phyloP scores from a whole-genome alignment of 169 alveolate genomes.

The Eimeria necatrix region DNA sequence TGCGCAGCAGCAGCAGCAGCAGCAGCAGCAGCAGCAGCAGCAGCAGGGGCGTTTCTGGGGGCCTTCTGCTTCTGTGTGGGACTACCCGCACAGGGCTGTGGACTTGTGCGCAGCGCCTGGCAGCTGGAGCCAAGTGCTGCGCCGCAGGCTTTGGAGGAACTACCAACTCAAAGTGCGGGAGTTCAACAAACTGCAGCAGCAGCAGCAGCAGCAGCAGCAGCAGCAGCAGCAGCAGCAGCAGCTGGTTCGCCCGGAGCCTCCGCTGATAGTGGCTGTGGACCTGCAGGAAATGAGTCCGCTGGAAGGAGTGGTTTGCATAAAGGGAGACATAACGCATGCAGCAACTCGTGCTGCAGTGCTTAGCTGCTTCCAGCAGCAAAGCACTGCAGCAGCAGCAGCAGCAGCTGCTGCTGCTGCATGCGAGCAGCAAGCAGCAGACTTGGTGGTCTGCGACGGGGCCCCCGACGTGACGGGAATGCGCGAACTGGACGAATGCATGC shows the following conservation, averaged over 20 bases:
- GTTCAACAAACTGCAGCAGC: constrained; percentile 44
- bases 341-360: constrained; percentile 82
- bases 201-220: constrained; percentile 74
- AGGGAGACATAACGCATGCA: constrained; percentile 97
- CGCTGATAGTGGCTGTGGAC: constrained; percentile 97
- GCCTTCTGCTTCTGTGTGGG: background rate
- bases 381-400: background rate
- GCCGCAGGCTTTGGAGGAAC: constrained; percentile 74
- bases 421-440: constrained; percentile 88
- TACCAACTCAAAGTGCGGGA: constrained; percentile 10
- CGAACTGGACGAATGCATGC: constrained; percentile 92
- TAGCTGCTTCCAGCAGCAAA: constrained; percentile 82
- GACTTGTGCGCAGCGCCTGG: constrained; percentile 99
- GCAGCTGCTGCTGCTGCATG: background rate
- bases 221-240: constrained; percentile 71
- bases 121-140: constrained; percentile 97
- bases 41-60: background rate
- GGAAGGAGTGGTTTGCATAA: constrained; percentile 94
- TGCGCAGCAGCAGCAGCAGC: constrained; percentile 37
- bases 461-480: constrained; percentile 98
- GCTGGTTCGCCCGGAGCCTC: constrained; percentile 77
- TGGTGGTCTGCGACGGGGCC: constrained; percentile 99
- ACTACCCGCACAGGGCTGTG: constrained; percentile 90
- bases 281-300: constrained; percentile 98
- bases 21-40: constrained; percentile 20